phyloP scores from a whole-genome alignment of 805 yeast species.

The Hanseniaspora guilliermondii region DNA sequence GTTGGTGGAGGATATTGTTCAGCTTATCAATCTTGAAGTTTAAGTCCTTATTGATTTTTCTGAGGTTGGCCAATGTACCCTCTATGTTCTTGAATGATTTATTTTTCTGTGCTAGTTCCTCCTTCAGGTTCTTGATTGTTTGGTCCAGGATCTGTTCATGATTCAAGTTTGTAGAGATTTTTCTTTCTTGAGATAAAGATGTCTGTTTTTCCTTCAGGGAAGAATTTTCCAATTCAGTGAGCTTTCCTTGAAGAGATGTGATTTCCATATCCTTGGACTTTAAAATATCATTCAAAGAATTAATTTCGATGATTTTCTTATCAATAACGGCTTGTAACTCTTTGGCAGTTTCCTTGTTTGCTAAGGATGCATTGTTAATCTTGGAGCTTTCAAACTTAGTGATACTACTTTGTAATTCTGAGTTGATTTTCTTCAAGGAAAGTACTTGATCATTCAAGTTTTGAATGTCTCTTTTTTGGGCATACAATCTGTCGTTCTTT shows the following conservation, averaged over 20 bases:
- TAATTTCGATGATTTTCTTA: neutral
- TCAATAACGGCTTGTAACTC: conserved; percentile 1
- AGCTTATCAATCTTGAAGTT: conserved; percentile 53
- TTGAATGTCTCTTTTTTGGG: conserved; percentile 64
- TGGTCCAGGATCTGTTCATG: conserved; percentile 5
- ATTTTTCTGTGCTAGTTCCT: conserved; percentile 40
- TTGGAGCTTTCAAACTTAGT: neutral
- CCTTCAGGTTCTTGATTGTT: conserved; percentile 35
- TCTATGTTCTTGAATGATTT: conserved; percentile 46
- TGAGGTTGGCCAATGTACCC: conserved; percentile 39
- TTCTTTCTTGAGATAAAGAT: neutral
- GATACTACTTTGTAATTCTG: neutral
- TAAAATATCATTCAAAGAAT: neutral
- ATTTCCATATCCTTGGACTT: neutral
- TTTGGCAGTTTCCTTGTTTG: conserved; percentile 31
- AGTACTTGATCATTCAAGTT: conserved; percentile 56
- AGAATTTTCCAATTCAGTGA: neutral
- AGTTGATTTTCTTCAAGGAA: conserved; percentile 32
- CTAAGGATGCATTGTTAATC: conserved; percentile 31
- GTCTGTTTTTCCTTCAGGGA: neutral
- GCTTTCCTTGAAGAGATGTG: neutral
- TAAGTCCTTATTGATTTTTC: conserved; percentile 54
- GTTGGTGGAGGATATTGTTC: conserved; percentile 31
- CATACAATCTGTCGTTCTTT: conserved; percentile 57
- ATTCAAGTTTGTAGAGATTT: conserved; percentile 15